Evolutionary conservation across 306 rosid genomes (phyloP).

Genomic region (Prunus dulcis): DNA sequence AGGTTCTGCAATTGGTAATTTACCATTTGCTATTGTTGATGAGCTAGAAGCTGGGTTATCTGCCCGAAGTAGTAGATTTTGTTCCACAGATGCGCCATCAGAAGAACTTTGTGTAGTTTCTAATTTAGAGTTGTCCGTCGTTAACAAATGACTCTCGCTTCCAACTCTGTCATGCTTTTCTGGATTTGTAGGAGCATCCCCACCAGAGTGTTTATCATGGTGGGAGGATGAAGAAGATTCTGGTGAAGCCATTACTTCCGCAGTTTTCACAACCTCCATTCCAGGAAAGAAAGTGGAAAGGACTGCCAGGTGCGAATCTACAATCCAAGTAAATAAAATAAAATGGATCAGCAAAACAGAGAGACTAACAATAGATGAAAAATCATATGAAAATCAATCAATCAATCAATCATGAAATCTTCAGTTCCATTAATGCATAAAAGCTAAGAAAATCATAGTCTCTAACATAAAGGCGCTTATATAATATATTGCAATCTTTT

Average conservation of each 20-base stretch:
- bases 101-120: conserved; percentile 28
- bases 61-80: conserved; percentile 31
- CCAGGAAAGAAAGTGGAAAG: conserved; percentile 21
- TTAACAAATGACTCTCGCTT: conserved; percentile 29
- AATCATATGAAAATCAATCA: neutral
- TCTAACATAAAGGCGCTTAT: neutral
- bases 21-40: conserved; percentile 14
- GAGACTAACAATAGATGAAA: conserved; percentile 4
- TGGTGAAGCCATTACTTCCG: conserved; percentile 38
- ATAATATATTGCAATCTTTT: too few relatives aligned
- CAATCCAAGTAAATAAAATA: conserved; percentile 18
- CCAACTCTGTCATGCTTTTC: conserved; percentile 40
- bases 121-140: conserved; percentile 19
- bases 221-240: conserved; percentile 28
- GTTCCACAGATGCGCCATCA: conserved; percentile 31
- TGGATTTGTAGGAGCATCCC: conserved; percentile 29
- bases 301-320: conserved; percentile 31
- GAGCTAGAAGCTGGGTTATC: conserved; percentile 30
- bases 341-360: neutral
- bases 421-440: neutral
- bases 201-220: conserved; percentile 24
- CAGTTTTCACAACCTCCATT: conserved; percentile 62
- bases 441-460: neutral
- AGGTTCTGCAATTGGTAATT: conserved; percentile 17
- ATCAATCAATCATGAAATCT: neutral